These are phyloP conservation scores for Raddia distichophylla DNA, from an alignment of 176 grass and related monocot species.

Conservation along the genomic window DNA sequence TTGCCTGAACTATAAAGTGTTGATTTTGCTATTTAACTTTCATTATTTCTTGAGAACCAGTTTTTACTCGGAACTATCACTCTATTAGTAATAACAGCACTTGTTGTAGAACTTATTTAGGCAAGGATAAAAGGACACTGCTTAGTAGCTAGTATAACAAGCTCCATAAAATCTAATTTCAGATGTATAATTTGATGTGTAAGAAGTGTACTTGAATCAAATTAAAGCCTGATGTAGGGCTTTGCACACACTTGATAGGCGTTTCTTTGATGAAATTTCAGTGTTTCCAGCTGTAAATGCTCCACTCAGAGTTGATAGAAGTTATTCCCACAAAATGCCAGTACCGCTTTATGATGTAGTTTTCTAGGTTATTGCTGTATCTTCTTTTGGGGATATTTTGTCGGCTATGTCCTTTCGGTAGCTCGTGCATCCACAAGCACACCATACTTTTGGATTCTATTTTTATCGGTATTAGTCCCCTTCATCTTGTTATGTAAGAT, in stretches of 20 bases:
- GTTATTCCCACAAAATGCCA: neutral
- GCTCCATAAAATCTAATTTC: neutral
- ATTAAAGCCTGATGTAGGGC: neutral
- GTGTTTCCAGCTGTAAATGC: neutral
- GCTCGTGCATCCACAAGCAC: neutral
- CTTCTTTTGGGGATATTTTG: neutral
- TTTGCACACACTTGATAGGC: neutral
- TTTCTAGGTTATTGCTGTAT: neutral
- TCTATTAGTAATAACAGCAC: neutral
- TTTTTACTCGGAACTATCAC: neutral
- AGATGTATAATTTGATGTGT: neutral
- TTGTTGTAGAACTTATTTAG: neutral
- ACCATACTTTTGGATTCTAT: neutral
- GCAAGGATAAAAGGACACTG: neutral
- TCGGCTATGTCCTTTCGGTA: neutral
- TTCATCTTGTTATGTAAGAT: constrained; percentile 19
- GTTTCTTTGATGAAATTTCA: constrained; percentile 6
- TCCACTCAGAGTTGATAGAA: constrained; percentile 8
- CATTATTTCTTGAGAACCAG: neutral
- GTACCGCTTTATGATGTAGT: neutral
- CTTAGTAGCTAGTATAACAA: neutral
- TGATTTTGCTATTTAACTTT: neutral
- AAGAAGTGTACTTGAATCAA: neutral
- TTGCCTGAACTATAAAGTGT: neutral
- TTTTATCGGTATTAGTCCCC: neutral